Base-by-base conservation (phyloP, 169 alveolate species). In the Amoebophrya sp. region DNA sequence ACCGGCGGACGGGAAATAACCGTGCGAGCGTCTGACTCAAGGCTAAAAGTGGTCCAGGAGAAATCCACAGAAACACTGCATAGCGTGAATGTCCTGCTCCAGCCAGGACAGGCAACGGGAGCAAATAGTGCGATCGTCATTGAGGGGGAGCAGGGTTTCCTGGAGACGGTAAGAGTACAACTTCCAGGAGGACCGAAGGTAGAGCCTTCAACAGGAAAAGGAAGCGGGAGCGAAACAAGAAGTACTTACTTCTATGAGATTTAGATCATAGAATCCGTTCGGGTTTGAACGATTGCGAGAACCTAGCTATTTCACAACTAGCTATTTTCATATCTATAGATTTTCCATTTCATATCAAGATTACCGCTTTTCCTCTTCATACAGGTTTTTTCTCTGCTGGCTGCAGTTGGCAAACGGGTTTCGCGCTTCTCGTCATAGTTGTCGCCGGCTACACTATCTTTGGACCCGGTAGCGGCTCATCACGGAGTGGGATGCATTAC, bases 101-200 rank as follows among this genome's bases (percentile, higher is more conserved):
- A 65, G 33, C n/a, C 10, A 10, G 23, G n/a, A 53, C 2, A 6
- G 26, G 12, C 26, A 1, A 65, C 83, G 2, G 83, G 36, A 29
- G 33, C 39, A 10, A 26, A 65, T 26, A 36, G 38, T 1, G 83
- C 83, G 36, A 36, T 65, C 36, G 83, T 65, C 2, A 36, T 65
- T 1, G 83, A 65, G 83, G 83, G 83, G 33, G 83, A 65, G 83
- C 83, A 65, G 83, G 83, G 83, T 36, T 65, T 65, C 83, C 83
- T 65, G 38, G 83, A 65, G n/a, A 65, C 83, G 83, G n/a, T 65
- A 6, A 29, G n/a, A 26, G 36, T 65, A 29, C 12, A 26, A 18
- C 83, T 65, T 0, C 83, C 83, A 18, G 83, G 83, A 1, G 83
- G 38, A 6, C 3, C 18, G 1, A 1, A 1, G 0, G 83, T 65